Evolutionary conservation across 176 grass and related monocot species (phyloP).

Genomic region (Oryza glumipatula): DNA sequence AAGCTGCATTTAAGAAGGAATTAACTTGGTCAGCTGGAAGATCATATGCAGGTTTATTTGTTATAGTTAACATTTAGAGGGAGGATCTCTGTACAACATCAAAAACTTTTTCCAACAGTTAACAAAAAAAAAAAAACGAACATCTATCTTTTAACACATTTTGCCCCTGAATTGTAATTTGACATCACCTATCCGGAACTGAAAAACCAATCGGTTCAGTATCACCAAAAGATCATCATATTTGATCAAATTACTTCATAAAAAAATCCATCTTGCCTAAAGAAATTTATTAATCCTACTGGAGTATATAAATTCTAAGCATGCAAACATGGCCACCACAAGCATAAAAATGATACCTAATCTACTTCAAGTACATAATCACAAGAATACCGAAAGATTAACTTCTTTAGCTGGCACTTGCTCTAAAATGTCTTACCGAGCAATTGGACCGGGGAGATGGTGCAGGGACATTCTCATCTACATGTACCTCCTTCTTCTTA

Average conservation of each 20-base stretch:
- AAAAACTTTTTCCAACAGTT: background rate
- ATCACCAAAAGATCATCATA: background rate
- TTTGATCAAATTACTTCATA: background rate
- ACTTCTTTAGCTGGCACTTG: background rate
- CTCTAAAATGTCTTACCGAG: slow-evolving; percentile 41
- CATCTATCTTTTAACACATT: slow-evolving; percentile 2
- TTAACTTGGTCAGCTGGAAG: background rate
- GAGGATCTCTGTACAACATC: background rate
- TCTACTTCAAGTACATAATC: slow-evolving; percentile 21
- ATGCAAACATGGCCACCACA: background rate
- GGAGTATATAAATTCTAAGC: background rate
- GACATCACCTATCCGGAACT: background rate
- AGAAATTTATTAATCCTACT: background rate
- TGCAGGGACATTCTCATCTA: slow-evolving; percentile 86
- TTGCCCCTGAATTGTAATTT: background rate
- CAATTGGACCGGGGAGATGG: slow-evolving; percentile 88
- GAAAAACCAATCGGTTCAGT: background rate
- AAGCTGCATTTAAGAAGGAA: slow-evolving; percentile 54
- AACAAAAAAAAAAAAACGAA: background rate
- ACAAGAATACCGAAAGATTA: background rate
- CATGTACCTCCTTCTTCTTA: slow-evolving; percentile 96
- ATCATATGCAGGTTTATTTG: background rate
- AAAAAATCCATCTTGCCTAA: background rate
- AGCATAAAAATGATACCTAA: background rate
- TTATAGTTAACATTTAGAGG: background rate